A percentile compares a stretch with the other conserved stretches of the same genome.
Conservation (phyloP, 2,329 filamentous ascomycete genomes). For the Aspergillus novoparasiticus region DNA sequence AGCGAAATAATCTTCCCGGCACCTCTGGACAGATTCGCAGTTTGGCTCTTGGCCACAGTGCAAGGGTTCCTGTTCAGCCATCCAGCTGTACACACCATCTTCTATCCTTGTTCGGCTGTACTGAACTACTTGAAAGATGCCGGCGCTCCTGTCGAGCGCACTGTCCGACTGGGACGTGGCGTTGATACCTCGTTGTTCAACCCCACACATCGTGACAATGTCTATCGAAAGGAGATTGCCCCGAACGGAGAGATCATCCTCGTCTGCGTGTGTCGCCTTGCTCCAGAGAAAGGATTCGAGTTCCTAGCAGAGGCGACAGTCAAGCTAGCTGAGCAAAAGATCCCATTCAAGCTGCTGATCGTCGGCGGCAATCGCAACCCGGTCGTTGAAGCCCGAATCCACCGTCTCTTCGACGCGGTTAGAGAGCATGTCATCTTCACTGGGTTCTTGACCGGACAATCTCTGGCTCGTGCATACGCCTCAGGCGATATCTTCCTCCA, state of each 20-base stretch:
- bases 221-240: constrained; percentile 57
- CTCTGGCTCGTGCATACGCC: constrained; percentile 67
- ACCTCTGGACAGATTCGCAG: constrained; percentile 63
- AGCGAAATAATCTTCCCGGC: constrained; percentile 69
- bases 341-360: constrained; percentile 66
- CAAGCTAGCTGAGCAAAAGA: constrained; percentile 56
- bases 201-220: constrained; percentile 55
- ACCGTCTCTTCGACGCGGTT: constrained; percentile 59
- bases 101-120: constrained; percentile 69
- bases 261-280: constrained; percentile 67
- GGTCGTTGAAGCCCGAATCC: constrained; percentile 63
- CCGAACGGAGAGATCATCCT: constrained; percentile 66
- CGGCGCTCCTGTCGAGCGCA: constrained; percentile 58
- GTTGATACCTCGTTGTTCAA: constrained; percentile 67
- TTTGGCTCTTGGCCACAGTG: constrained; percentile 63
- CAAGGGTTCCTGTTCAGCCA: constrained; percentile 69
- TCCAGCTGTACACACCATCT: constrained; percentile 64
- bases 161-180: constrained; percentile 64
- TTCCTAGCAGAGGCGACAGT: constrained; percentile 63
- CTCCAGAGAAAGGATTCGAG: constrained; percentile 71
- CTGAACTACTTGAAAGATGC: constrained; percentile 62
- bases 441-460: constrained; percentile 63
- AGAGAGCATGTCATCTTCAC: constrained; percentile 65
- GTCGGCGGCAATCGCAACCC: constrained; percentile 69
- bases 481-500: constrained; percentile 71